Conservation (phyloP, 768 basidiomycete genomes). For the Candolleomyces eurysporus region DNA sequence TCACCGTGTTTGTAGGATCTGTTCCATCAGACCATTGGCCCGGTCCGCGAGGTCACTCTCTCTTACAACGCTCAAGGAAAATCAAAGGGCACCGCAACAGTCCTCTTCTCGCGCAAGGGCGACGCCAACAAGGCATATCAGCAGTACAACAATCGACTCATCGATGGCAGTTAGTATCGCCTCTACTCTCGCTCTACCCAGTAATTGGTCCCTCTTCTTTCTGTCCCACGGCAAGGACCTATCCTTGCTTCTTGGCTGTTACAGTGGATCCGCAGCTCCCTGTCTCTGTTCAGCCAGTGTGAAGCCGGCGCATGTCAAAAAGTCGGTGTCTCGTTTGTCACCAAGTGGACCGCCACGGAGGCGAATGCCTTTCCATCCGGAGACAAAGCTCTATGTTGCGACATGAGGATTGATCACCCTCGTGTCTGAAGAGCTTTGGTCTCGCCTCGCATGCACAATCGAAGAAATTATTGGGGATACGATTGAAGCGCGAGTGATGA, state of each 20-base stretch:
- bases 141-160: conserved; percentile 96
- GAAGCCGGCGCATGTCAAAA: neutral
- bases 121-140: conserved; percentile 91
- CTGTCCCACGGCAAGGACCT: conserved; percentile 30
- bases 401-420: conserved; percentile 42
- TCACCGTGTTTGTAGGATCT: conserved; percentile 64
- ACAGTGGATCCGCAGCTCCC: conserved; percentile 40
- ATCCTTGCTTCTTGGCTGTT: conserved; percentile 24
- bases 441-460: neutral
- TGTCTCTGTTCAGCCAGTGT: conserved; percentile 37
- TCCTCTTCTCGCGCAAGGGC: conserved; percentile 82
- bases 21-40: conserved; percentile 87
- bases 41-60: conserved; percentile 78
- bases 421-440: neutral
- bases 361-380: conserved; percentile 1
- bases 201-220: conserved; percentile 29
- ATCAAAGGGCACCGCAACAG: conserved; percentile 87
- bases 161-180: conserved; percentile 99
- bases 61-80: conserved; percentile 82
- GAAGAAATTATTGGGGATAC: conserved; percentile 4
- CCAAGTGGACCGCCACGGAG: neutral
- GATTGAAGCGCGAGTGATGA: conserved; percentile 6
- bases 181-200: conserved; percentile 11
- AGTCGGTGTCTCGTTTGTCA: neutral
- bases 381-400: neutral